These are phyloP conservation scores for Xylariales sp. DNA, from an alignment of 2,329 filamentous ascomycete species.

Conservation along the genomic window DNA sequence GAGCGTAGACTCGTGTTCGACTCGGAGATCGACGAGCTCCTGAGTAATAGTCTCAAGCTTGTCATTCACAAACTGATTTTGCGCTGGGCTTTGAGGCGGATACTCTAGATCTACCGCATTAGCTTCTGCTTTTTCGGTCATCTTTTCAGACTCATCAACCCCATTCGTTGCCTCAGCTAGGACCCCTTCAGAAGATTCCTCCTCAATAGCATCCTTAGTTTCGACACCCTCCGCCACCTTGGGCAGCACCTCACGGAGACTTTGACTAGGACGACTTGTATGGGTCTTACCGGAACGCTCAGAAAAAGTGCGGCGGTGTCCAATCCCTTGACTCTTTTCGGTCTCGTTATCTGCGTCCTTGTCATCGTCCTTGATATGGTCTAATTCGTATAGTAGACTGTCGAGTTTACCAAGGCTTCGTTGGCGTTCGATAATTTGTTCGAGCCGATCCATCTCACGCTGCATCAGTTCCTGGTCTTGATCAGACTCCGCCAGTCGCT, in stretches of 20 bases:
- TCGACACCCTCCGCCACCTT: conserved; percentile 59
- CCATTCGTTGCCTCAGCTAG: conserved; percentile 31
- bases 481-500: conserved; percentile 93
- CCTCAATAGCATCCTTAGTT: conserved; percentile 43
- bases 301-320: conserved; percentile 58
- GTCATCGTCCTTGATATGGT: conserved; percentile 75
- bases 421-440: conserved; percentile 95
- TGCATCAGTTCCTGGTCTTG: conserved; percentile 98
- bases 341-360: conserved; percentile 51
- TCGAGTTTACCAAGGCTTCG: conserved; percentile 95
- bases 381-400: conserved; percentile 89
- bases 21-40: conserved; percentile 88
- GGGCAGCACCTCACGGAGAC: conserved; percentile 64
- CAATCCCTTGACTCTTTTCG: conserved; percentile 54
- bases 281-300: conserved; percentile 68
- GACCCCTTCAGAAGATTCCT: conserved; percentile 44
- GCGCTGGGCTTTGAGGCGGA: conserved; percentile 75
- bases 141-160: conserved; percentile 23
- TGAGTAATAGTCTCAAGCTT: conserved; percentile 92
- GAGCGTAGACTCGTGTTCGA: conserved; percentile 88
- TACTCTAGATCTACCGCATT: conserved; percentile 46
- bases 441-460: conserved; percentile 91
- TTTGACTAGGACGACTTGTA: conserved; percentile 64
- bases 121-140: conserved; percentile 30
- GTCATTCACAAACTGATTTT: conserved; percentile 87